Conservation (phyloP, 192 early-diverging fungal species). For the Coemansia sp. region DNA sequence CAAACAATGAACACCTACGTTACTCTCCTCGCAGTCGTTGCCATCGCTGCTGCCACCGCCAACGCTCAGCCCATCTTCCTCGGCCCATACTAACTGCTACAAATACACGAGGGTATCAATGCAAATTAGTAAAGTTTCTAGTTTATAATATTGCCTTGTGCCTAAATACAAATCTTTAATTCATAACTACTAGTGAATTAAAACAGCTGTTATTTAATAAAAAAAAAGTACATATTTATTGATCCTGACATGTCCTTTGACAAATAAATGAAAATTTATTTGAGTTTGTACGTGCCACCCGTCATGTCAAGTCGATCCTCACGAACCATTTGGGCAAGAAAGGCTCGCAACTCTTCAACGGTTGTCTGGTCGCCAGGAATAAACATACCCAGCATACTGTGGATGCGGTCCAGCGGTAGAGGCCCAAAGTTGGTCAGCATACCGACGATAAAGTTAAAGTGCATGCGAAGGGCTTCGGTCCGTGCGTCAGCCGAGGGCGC, state of each 20-base stretch:
- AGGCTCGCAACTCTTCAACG: slow-evolving; percentile 39
- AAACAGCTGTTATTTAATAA: no score
- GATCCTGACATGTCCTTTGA: no score
- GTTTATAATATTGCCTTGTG: no score
- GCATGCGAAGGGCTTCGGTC: slow-evolving; percentile 47
- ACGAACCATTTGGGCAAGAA: slow-evolving; percentile 51
- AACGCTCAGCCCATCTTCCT: neutral
- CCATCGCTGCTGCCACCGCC: neutral
- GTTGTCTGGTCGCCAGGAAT: slow-evolving; percentile 43
- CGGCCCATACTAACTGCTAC: neutral
- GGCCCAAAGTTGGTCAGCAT: slow-evolving; percentile 61
- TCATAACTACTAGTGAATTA: no score
- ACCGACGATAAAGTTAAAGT: slow-evolving; percentile 55
- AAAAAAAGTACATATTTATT: no score
- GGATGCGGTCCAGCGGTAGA: slow-evolving; percentile 55
- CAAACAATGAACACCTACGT: slow-evolving; percentile 5
- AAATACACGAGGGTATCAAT: no score
- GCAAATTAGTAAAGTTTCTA: no score
- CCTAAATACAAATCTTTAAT: no score
- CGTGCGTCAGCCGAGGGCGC: slow-evolving; percentile 8
- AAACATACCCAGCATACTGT: slow-evolving; percentile 55
- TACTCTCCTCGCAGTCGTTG: slow-evolving; percentile 4
- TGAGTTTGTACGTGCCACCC: slow-evolving; percentile 49
- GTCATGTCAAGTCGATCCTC: slow-evolving; percentile 51
- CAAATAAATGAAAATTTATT: neutral